Percentiles rank a stretch among this genome's conserved stretches.
Conservation (phyloP, 2,329 filamentous ascomycete genomes). For the Blumeria hordei region DNA sequence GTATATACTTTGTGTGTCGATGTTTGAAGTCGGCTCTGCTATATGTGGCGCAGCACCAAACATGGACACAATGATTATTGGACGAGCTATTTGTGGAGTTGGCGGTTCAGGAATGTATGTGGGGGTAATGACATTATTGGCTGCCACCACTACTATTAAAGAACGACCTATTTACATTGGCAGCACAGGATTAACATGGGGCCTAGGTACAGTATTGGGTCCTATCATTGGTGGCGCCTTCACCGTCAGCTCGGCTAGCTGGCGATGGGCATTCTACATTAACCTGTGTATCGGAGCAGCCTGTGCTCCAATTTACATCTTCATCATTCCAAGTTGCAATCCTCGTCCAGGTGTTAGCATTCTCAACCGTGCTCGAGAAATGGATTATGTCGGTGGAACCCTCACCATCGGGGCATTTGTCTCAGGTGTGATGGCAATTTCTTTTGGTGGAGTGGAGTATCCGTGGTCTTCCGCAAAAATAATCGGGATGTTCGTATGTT, state of each 20-base stretch:
- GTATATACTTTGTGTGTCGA: slow-evolving; percentile 12
- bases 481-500: slow-evolving; percentile 19
- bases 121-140: slow-evolving; percentile 22
- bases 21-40: slow-evolving; percentile 15
- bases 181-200: slow-evolving; percentile 17
- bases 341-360: slow-evolving; percentile 11
- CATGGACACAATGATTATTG: slow-evolving; percentile 23
- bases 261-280: slow-evolving; percentile 29
- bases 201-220: slow-evolving; percentile 22
- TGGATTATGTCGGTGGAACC: slow-evolving; percentile 10
- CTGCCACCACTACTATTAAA: slow-evolving; percentile 15
- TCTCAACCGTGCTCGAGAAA: slow-evolving; percentile 7
- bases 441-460: slow-evolving; percentile 15
- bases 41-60: slow-evolving; percentile 16
- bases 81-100: slow-evolving; percentile 21
- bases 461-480: slow-evolving; percentile 12
- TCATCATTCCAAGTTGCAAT: slow-evolving; percentile 20
- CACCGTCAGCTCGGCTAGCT: slow-evolving; percentile 18
- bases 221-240: slow-evolving; percentile 25
- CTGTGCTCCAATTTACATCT: slow-evolving; percentile 18
- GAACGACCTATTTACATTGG: slow-evolving; percentile 17
- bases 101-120: slow-evolving; percentile 19
- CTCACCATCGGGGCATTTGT: slow-evolving; percentile 15
- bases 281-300: slow-evolving; percentile 22
- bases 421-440: slow-evolving; percentile 15